These are phyloP conservation scores for Lactarius vividus DNA, from an alignment of 768 basidiomycete species.

Conservation along the genomic window DNA sequence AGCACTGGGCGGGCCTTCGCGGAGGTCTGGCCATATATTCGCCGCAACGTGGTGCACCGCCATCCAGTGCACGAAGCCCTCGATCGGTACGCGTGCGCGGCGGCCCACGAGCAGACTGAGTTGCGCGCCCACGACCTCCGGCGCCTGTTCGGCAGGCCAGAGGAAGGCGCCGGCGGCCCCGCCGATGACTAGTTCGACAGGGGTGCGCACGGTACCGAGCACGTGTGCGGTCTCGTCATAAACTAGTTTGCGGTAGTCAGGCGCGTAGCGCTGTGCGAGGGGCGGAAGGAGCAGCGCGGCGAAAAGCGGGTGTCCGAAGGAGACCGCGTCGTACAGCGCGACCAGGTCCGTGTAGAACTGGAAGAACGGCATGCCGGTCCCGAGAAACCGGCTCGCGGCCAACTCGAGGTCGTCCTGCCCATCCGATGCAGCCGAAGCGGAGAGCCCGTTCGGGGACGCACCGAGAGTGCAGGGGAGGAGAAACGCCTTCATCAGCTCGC, in stretches of 20 bases:
- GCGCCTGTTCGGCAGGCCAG: conserved; percentile 65
- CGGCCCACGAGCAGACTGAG: conserved; percentile 48
- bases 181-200: conserved; percentile 51
- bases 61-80: conserved; percentile 62
- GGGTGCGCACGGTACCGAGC: conserved; percentile 55
- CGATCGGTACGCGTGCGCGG: conserved; percentile 35
- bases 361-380: conserved; percentile 74
- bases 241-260: conserved; percentile 80
- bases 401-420: conserved; percentile 44
- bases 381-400: conserved; percentile 58
- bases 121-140: conserved; percentile 61
- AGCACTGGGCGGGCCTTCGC: neutral
- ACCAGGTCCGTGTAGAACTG: conserved; percentile 93
- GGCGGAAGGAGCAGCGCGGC: conserved; percentile 73
- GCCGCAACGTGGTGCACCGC: conserved; percentile 79
- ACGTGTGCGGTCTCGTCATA: conserved; percentile 79
- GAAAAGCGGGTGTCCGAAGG: conserved; percentile 79
- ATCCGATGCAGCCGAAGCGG: conserved; percentile 26
- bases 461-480: conserved; percentile 52
- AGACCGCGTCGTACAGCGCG: conserved; percentile 86
- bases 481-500: conserved; percentile 54
- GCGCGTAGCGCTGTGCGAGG: conserved; percentile 67
- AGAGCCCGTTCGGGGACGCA: conserved; percentile 29
- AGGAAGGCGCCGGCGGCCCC: conserved; percentile 58
- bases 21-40: conserved; percentile 69